Evolutionary conservation across 345 rosid genomes (phyloP).

Genomic region (Brassica cretica): DNA sequence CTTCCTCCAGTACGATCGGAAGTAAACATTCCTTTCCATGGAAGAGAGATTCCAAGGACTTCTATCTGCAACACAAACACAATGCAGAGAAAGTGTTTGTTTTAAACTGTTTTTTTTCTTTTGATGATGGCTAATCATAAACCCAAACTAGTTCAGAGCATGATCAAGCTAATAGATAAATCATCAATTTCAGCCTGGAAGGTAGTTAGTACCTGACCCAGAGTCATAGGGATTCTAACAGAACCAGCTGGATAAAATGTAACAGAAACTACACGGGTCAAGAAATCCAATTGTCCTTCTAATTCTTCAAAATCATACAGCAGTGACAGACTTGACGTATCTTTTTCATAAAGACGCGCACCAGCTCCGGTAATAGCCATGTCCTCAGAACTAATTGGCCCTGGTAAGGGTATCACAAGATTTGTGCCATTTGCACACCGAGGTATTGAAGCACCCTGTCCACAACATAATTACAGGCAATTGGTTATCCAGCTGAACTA

Average conservation of each 20-base stretch:
- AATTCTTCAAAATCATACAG: constrained; percentile 93
- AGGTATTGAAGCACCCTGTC: constrained; percentile 87
- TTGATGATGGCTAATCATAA: constrained; percentile 9
- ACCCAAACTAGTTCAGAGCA: constrained; percentile 21
- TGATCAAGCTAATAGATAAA: constrained; percentile 15
- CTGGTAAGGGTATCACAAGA: constrained; percentile 78
- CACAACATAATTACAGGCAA: constrained; percentile 27
- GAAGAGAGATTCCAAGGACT: constrained; percentile 92
- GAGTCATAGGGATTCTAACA: constrained; percentile 73
- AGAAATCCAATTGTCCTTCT: constrained; percentile 93
- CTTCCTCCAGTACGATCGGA: constrained; percentile 59
- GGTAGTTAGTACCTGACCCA: constrained; percentile 74
- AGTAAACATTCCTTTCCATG: constrained; percentile 67
- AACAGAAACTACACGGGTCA: constrained; percentile 86
- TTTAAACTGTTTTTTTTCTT: not conserved
- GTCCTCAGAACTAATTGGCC: constrained; percentile 78
- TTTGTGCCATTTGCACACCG: constrained; percentile 86
- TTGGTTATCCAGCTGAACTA: constrained; percentile 11
- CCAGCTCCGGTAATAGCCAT: constrained; percentile 98
- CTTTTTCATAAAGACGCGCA: constrained; percentile 79
- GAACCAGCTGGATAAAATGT: constrained; percentile 88
- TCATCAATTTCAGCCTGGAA: constrained; percentile 12
- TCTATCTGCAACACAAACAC: constrained; percentile 66
- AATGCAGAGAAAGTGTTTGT: constrained; percentile 2
- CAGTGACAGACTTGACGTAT: constrained; percentile 59